Evolutionary conservation across 768 basidiomycete species (phyloP).

Genomic region (Boletellus ananiceps): DNA sequence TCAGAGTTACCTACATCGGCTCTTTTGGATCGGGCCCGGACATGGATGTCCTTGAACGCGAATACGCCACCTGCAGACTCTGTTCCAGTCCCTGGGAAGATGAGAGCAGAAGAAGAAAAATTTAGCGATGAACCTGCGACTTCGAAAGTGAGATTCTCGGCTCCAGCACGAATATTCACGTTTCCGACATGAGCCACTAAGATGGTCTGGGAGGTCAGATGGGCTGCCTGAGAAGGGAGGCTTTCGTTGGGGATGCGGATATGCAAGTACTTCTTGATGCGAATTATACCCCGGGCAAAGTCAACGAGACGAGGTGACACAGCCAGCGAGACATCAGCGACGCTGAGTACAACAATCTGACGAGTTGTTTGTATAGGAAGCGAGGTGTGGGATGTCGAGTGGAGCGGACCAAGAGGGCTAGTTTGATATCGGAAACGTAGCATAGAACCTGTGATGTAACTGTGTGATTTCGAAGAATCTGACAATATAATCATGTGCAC

Average conservation of each 20-base stretch:
- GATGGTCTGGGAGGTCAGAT: constrained; percentile 29
- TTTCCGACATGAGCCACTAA: constrained; percentile 39
- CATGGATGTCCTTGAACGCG: constrained; percentile 46
- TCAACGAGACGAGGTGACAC: constrained; percentile 57
- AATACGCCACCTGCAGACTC: constrained; percentile 47
- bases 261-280: constrained; percentile 40
- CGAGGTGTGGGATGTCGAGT: constrained; percentile 15
- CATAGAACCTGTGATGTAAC: constrained; percentile 21
- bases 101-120: constrained; percentile 21
- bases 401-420: constrained; percentile 5
- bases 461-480: constrained; percentile 19
- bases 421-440: constrained; percentile 24
- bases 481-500: constrained; percentile 20
- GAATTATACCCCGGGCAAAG: constrained; percentile 54
- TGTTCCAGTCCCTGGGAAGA: constrained; percentile 17
- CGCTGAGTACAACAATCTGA: constrained; percentile 30
- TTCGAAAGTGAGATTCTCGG: constrained; percentile 66
- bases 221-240: not conserved
- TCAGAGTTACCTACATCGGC: constrained; percentile 38
- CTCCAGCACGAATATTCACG: constrained; percentile 57
- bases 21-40: constrained; percentile 54
- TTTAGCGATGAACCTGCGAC: constrained; percentile 38
- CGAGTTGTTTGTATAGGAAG: constrained; percentile 9
- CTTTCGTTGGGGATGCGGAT: not conserved
- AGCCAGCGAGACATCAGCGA: constrained; percentile 39